Evolutionary conservation across 169 alveolate species (phyloP), one percentile per base, ranked within the genome.

Genomic region (Besnoitia besnoiti): DNA sequence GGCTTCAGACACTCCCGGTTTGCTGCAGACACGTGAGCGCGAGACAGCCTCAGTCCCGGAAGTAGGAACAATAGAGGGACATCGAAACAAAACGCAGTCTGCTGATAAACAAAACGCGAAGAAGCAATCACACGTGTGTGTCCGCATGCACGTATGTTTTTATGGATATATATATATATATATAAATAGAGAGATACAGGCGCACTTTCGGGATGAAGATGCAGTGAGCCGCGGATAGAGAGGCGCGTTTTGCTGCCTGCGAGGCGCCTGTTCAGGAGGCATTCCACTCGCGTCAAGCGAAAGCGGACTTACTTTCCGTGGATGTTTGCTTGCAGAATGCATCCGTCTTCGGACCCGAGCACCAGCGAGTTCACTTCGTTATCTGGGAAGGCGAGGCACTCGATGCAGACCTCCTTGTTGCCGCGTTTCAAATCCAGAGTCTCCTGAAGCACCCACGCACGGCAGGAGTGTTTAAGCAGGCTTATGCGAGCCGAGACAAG

Each of bases 1-100:
- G 8, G 40, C 85, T 50, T 92, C 92, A n/a, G 93, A 91, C 49
- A 96, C 94, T 50, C 96, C 96, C 19, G 93, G 94, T 90, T 95
- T 95, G 39, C 75, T 89, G 79, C 85, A 93, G 67, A 0, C 67
- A 55, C n/a, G 67, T 5, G 3, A 19, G 67, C 27, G 59, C 27
- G 67, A 3, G 24, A n/a, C 12, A 55, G 67, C 12, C 33, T 19
- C 12, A 55, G 24, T n/a, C n/a, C n/a, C n/a, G 59, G 59, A 49
- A 49, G 59, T 10, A 49, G 59, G 16, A 49, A 16, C 7, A 16
- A 49, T 16, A 49, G 59, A 49, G 59, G 24, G 59, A 49, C 24
- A 49, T 7, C 59, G 16, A 49, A 49, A 49, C 7, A 49, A 49
- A 16, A 49, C 59, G 59, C 7, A 49, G 59, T 16, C 7, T 49